These are phyloP conservation scores for Exophiala sideris DNA, from an alignment of 2,329 filamentous ascomycete species.

Conservation along the genomic window DNA sequence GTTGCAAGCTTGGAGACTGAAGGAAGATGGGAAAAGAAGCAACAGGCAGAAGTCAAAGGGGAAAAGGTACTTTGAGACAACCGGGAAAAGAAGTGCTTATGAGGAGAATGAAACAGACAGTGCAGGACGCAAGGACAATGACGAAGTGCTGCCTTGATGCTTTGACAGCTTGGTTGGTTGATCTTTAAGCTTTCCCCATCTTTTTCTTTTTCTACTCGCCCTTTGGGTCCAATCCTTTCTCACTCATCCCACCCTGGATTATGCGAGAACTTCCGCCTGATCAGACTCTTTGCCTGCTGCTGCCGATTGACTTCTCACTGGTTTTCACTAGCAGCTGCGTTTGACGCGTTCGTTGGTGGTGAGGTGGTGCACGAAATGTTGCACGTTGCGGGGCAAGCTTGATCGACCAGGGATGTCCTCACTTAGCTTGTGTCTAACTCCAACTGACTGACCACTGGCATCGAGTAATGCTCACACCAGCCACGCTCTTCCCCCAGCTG, in stretches of 20 bases:
- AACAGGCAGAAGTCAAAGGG: slow-evolving; percentile 7
- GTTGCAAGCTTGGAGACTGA: slow-evolving; percentile 1
- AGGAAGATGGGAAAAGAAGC: background rate
- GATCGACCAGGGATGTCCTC: background rate
- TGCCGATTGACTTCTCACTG: background rate
- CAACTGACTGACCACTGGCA: background rate
- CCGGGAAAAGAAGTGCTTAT: background rate
- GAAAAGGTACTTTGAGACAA: background rate
- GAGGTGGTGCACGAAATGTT: background rate
- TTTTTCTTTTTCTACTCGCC: background rate
- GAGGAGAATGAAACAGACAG: background rate
- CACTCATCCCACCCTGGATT: background rate
- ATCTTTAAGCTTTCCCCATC: background rate
- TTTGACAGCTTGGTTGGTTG: too few relatives aligned
- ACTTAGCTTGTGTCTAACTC: background rate
- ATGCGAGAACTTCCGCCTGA: background rate
- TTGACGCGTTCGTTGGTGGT: background rate
- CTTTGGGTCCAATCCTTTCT: background rate
- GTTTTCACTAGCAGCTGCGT: background rate
- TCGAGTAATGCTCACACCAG: background rate
- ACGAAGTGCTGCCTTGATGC: background rate
- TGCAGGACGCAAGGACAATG: background rate
- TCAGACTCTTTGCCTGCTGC: background rate
- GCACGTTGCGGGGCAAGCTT: slow-evolving; percentile 2
- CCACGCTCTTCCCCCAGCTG: background rate